Percentiles rank a stretch among this genome's conserved stretches.
phyloP scores from a whole-genome alignment of 75 land plant genomes.

The Selaginella moellendorffii region DNA sequence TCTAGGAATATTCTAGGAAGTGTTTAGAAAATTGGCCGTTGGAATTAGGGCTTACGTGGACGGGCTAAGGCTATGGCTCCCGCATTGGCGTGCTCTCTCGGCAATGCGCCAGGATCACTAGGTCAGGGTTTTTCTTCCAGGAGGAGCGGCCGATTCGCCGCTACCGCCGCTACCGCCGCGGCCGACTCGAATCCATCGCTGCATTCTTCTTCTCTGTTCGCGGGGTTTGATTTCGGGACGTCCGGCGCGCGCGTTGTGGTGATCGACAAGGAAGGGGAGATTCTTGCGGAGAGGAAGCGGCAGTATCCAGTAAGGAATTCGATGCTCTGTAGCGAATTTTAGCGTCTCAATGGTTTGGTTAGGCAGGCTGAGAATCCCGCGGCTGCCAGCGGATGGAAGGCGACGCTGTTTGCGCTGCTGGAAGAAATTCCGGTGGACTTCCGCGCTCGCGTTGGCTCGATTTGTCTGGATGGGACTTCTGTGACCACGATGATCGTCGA shows the following conservation, averaged over 20 bases:
- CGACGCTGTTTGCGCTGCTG: slow-evolving; percentile 30
- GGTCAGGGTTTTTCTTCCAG: no score
- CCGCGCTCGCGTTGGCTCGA: slow-evolving; percentile 25
- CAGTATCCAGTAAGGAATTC: slow-evolving; percentile 21
- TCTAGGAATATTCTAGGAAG: no score
- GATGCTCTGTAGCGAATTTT: not conserved
- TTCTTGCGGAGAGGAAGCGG: slow-evolving; percentile 36
- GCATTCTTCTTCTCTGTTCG: no score
- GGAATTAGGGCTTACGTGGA: no score
- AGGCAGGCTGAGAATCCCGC: slow-evolving; percentile 22
- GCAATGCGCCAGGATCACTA: no score
- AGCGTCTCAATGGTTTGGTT: not conserved
- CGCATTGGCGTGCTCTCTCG: no score
- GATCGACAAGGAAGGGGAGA: slow-evolving; percentile 28
- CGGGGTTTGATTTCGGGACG: slow-evolving; percentile 61
- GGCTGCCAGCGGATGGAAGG: slow-evolving; percentile 36
- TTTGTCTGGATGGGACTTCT: slow-evolving; percentile 55
- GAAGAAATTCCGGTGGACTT: slow-evolving; percentile 29
- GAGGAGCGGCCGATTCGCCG: no score
- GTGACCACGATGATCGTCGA: slow-evolving; percentile 45
- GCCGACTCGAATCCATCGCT: no score
- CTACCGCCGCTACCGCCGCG: no score
- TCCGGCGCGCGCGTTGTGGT: slow-evolving; percentile 50
- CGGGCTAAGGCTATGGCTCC: no score
- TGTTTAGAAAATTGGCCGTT: no score